A percentile compares a stretch with the other conserved stretches of the same genome.
These are phyloP conservation scores for Rubia tinctorum DNA, from an alignment of 305 asterid genomes.

Conservation along the genomic window DNA sequence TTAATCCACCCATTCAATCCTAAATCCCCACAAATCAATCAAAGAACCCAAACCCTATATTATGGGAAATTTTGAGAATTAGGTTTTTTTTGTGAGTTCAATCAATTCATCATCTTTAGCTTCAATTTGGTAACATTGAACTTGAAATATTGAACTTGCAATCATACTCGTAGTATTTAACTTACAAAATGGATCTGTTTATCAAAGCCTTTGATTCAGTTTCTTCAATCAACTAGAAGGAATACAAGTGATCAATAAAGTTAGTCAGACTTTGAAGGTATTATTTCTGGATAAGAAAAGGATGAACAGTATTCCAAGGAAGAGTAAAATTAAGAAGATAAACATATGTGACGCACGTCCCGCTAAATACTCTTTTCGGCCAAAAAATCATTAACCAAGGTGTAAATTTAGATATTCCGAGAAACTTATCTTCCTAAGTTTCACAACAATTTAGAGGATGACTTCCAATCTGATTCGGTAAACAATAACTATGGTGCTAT, in stretches of 20 bases:
- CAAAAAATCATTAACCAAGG: slow-evolving; percentile 33
- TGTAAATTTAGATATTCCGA: slow-evolving; percentile 33
- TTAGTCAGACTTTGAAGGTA: slow-evolving; percentile 50
- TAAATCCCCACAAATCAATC: too few species aligned
- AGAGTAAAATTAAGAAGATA: slow-evolving; percentile 66
- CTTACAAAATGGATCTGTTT: slow-evolving; percentile 33
- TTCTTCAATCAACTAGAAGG: slow-evolving; percentile 68
- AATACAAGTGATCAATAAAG: slow-evolving; percentile 47
- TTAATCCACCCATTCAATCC: too few species aligned
- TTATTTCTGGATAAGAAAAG: slow-evolving; percentile 49
- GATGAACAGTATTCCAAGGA: slow-evolving; percentile 31
- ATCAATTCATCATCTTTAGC: too few species aligned
- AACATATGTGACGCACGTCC: slow-evolving; percentile 54
- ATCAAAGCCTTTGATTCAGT: slow-evolving; percentile 72
- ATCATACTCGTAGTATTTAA: too few species aligned
- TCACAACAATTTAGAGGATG: slow-evolving; percentile 61
- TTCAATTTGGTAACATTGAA: too few species aligned
- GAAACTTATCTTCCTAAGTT: slow-evolving; percentile 80
- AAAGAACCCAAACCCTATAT: too few species aligned
- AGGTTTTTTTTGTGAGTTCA: too few species aligned
- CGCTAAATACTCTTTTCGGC: slow-evolving; percentile 59
- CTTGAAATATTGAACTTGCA: too few species aligned
- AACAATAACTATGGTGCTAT: slow-evolving; percentile 31
- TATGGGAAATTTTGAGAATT: too few species aligned
- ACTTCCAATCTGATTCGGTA: slow-evolving; percentile 40